Evolutionary conservation across 352 stramenopile genomes (phyloP), one percentile per base, ranked within the genome.

Genomic region (Phytopythium mirpurense): DNA sequence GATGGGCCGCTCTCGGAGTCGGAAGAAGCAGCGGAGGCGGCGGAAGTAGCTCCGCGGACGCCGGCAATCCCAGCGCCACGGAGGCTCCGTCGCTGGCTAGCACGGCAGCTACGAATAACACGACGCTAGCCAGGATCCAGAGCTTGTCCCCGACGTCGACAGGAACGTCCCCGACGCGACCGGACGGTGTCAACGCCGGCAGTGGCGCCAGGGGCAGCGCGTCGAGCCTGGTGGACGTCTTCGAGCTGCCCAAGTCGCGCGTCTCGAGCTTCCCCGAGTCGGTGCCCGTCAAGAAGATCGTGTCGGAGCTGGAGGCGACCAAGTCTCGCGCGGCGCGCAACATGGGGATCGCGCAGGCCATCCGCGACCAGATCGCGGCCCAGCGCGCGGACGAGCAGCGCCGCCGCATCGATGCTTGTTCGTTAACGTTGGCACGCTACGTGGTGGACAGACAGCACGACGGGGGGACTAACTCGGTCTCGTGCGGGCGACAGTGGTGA

Each of bases 241-340:
- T 88, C 40, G 54, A 79, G 36, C 48, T 86, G 10, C 77, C 76
- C 0, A 75, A 68, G 35, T 70, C 63, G n/a, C 68, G 74, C 10
- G 71, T 75, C 48, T 83, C 68, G 16, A 70, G 79, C 55, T 90
- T 90, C 45, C 65, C 69, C 27, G 71, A 81, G 45, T 88, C 76
- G 0, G 67, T 90, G 16, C 60, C 76, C 0, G 67, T 83, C 24
- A 72, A 77, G 45, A 73, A 71, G 41, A 89, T 90, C 57, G 77
- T 89, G 27, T 70, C 74, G 7, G 77, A 86, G 19, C 57, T 90
- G 8, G 76, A 92, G 50, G 71, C 69, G 5, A 86, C 68, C 9
- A 92, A 84, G 41, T 60, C 67, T 16, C 74, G 78, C 32, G 78
- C 75, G 23, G 62, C 56, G 0, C 67, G 62, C 14, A 93, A 89